A percentile compares a stretch with the other conserved stretches of the same genome.
phyloP scores from a whole-genome alignment of 2,329 filamentous ascomycete species.

The Coleophoma cylindrospora region DNA sequence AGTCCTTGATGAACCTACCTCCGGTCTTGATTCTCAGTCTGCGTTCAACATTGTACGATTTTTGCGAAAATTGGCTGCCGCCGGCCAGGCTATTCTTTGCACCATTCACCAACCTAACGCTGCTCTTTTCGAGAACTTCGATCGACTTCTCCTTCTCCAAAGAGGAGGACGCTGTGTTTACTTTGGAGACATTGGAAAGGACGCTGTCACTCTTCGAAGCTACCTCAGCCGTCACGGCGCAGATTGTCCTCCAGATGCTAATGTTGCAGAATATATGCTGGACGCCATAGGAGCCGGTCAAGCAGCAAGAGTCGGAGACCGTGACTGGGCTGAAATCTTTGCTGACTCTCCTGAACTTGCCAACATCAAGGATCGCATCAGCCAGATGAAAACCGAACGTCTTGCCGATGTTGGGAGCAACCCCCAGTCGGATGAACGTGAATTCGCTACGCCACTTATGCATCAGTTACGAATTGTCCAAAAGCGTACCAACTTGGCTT shows the following conservation, averaged over 20 bases:
- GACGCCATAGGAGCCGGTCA: constrained; percentile 63
- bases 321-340: constrained; percentile 62
- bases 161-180: constrained; percentile 62
- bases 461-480: constrained; percentile 77
- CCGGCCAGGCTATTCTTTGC: constrained; percentile 64
- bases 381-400: constrained; percentile 47
- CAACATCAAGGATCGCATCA: constrained; percentile 48
- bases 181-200: constrained; percentile 61
- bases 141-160: constrained; percentile 58
- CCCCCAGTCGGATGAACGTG: constrained; percentile 47
- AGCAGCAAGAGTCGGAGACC: constrained; percentile 54
- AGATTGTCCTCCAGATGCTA: constrained; percentile 46
- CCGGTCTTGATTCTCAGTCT: constrained; percentile 51
- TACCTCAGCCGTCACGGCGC: constrained; percentile 39
- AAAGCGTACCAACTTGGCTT: constrained; percentile 68
- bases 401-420: constrained; percentile 35
- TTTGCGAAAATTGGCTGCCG: constrained; percentile 50
- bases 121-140: constrained; percentile 66
- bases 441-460: constrained; percentile 75
- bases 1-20: constrained; percentile 56
- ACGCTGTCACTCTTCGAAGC: constrained; percentile 51
- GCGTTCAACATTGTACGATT: constrained; percentile 58
- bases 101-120: constrained; percentile 69
- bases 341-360: constrained; percentile 51
- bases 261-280: constrained; percentile 59